Conservation (phyloP, 371 early-diverging fungal genomes). For the Apophysomyces trapeziformis region DNA sequence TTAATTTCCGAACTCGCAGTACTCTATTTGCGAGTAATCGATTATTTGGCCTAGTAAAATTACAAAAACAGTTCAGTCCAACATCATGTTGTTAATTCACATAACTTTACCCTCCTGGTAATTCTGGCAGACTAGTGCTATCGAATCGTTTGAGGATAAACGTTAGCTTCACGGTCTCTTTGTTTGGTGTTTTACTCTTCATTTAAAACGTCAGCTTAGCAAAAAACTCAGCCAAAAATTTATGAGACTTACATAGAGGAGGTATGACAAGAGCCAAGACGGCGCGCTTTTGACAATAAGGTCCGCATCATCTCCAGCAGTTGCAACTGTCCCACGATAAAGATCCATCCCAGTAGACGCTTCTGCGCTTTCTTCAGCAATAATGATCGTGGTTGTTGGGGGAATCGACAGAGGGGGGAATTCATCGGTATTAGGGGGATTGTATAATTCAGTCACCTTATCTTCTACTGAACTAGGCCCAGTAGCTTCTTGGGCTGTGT, state of each 20-base stretch:
- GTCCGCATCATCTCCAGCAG: conserved; percentile 55
- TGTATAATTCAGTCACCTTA: conserved; percentile 38
- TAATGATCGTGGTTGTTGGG: conserved; percentile 67
- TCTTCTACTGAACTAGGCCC: conserved; percentile 17
- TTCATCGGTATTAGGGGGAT: conserved; percentile 53
- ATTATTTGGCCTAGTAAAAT: conserved; percentile 53
- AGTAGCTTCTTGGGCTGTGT: background rate
- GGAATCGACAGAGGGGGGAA: conserved; percentile 71
- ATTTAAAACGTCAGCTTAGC: background rate
- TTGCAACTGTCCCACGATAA: conserved; percentile 73
- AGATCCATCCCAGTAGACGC: conserved; percentile 78
- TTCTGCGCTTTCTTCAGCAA: conserved; percentile 82
- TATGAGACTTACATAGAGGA: conserved; percentile 54
- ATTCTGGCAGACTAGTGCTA: conserved; percentile 57
- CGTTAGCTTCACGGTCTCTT: conserved; percentile 83
- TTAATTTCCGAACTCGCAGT: conserved; percentile 84
- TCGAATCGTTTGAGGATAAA: conserved; percentile 78
- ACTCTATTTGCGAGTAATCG: conserved; percentile 86
- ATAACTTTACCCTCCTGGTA: conserved; percentile 63
- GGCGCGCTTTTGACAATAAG: conserved; percentile 52
- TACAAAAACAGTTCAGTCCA: conserved; percentile 15
- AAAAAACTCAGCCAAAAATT: conserved; percentile 10
- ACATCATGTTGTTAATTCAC: conserved; percentile 9
- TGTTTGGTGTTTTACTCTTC: conserved; percentile 65
- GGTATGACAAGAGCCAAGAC: conserved; percentile 65